Evolutionary conservation across 2,329 filamentous ascomycete species (phyloP), one percentile per base, ranked within the genome.

Genomic region (Fusarium kyushuense): DNA sequence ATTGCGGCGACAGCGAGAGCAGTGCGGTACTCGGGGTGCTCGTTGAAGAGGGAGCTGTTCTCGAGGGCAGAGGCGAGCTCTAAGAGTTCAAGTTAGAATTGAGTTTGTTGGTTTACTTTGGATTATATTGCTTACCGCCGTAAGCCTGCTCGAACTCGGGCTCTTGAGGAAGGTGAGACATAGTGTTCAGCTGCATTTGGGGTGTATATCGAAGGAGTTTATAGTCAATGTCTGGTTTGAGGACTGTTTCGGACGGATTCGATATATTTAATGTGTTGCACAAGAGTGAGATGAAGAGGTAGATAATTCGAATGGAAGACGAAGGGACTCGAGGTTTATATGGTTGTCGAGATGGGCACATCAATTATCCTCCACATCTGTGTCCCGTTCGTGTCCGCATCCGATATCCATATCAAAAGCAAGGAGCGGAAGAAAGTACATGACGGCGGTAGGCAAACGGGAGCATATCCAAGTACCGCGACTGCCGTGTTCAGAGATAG

Each of bases 61-160:
- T 98, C 94, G 78, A 99, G 93, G 67, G 94, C 97, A 78, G 92
- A 96, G 81, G 87, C 92, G 74, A 99, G 92, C 89, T 99, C 95
- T 96, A 78, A 70, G 45, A 53, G 47, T 19, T 45, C 21, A 48
- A 38, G 42, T 59, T 55, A 67, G 65, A 23, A 41, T 43, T 25
- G 23, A 46, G 45, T 56, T 51, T 47, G 51, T 38, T 47, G 47
- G 32, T 42, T 38, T 19, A 12, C 38, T 53, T 27, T 29, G 30
- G 25, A 43, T 43, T 33, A 29, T 29, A 52, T 79, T 59, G 53
- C 86, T 77, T 84, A 96, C 93, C 93, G 81, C 94, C 93, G 89
- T 97, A 97, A 78, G 95, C 95, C 89, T 98, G 95, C 89, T 97
- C 90, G 85, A 98, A 98, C 86, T 99, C 95, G 78, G 96, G 95